Percentiles rank a stretch among this genome's conserved stretches.
Evolutionary conservation across 768 basidiomycete genomes (phyloP).

Genomic region (Candolleomyces efflorescens): DNA sequence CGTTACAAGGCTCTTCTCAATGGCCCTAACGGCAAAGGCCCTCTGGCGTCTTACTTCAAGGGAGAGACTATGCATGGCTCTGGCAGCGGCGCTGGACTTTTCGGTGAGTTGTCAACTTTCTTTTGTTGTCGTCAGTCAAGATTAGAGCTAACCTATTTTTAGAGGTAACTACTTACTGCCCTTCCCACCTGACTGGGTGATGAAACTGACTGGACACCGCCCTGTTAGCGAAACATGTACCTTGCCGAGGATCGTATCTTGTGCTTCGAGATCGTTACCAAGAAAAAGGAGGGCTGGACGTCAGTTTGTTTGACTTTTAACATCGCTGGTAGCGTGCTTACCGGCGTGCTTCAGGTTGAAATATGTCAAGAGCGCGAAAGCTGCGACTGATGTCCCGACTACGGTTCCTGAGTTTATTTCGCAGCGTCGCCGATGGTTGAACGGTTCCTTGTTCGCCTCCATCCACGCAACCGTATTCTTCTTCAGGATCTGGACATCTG

Average conservation of each 20-base stretch:
- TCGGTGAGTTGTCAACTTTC: constrained; percentile 37
- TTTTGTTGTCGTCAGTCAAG: not conserved
- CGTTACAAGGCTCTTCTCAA: constrained; percentile 86
- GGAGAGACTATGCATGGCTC: constrained; percentile 84
- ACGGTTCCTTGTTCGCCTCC: constrained; percentile 89
- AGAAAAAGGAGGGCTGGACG: constrained; percentile 81
- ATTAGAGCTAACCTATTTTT: not conserved
- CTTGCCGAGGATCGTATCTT: constrained; percentile 88
- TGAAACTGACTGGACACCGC: not conserved
- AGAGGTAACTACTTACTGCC: constrained; percentile 1
- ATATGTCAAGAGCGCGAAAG: constrained; percentile 93
- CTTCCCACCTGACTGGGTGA: not conserved
- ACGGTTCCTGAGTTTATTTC: constrained; percentile 92
- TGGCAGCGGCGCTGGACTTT: constrained; percentile 59
- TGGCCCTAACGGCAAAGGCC: constrained; percentile 83
- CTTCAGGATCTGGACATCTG: constrained; percentile 84
- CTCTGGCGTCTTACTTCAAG: constrained; percentile 90
- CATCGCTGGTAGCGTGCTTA: constrained; percentile 5
- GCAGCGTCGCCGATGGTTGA: constrained; percentile 85
- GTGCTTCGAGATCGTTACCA: constrained; percentile 92
- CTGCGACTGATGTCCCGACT: constrained; percentile 94
- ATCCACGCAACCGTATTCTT: constrained; percentile 90
- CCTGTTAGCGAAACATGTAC: constrained; percentile 79
- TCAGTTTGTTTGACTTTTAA: constrained; percentile 34
- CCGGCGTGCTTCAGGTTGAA: constrained; percentile 45